Conservation (phyloP, 768 basidiomycete species). For the Tricholoma sp. region DNA sequence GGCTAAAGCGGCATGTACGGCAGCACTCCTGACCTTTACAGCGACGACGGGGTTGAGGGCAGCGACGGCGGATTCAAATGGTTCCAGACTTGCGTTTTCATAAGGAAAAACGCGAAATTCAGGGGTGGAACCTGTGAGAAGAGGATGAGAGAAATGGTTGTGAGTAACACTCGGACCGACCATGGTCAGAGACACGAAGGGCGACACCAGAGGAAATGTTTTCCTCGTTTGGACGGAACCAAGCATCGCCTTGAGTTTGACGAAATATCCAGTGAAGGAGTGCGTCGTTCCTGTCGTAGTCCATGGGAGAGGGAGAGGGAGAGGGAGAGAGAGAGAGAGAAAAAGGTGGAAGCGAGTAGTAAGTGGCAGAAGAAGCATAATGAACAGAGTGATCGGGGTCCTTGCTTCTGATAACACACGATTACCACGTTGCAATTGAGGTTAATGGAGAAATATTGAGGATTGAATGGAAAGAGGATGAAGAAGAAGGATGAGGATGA, state of each 20-base stretch:
- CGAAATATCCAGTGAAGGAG: constrained; percentile 76
- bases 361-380: too few species aligned
- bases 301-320: constrained; percentile 32
- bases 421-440: background rate
- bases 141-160: background rate
- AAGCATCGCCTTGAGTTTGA: constrained; percentile 76
- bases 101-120: constrained; percentile 82
- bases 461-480: too few species aligned
- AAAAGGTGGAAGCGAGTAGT: background rate
- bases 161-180: constrained; percentile 22
- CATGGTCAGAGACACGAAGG: constrained; percentile 39
- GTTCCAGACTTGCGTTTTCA: constrained; percentile 63
- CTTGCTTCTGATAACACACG: background rate
- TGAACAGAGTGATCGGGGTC: background rate
- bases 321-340: background rate
- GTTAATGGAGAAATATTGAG: too few species aligned
- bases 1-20: constrained; percentile 73
- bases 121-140: constrained; percentile 21
- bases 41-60: constrained; percentile 77
- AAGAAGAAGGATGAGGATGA: background rate
- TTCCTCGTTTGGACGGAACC: constrained; percentile 77
- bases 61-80: constrained; percentile 70
- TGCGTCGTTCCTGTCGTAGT: constrained; percentile 79
- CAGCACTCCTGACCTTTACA: constrained; percentile 72
- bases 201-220: constrained; percentile 72